Conservation (phyloP, 192 early-diverging fungal genomes). For the Glomus cerebriforme region DNA sequence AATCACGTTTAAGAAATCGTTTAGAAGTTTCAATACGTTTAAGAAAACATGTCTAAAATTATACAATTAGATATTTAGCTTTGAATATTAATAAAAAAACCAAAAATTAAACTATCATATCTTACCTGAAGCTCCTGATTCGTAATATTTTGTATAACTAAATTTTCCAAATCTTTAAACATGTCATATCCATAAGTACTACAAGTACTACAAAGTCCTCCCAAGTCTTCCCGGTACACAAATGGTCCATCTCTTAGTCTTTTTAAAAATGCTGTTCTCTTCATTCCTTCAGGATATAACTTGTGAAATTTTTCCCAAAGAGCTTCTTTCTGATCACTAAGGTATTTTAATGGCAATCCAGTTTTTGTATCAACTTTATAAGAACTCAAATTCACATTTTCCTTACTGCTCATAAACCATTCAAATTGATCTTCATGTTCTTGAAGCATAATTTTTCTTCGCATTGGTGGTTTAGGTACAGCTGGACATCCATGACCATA, state of each 20-base stretch:
- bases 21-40: not conserved
- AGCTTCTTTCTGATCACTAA: not conserved
- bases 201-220: not conserved
- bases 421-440: not conserved
- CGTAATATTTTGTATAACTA: not conserved
- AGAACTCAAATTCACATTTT: conserved; percentile 4
- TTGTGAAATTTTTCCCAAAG: not conserved
- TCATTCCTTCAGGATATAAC: not conserved
- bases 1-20: not conserved
- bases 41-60: not conserved
- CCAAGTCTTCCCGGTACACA: not conserved
- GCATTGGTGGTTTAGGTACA: not conserved
- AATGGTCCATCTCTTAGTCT: not conserved
- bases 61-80: not conserved
- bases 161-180: not conserved
- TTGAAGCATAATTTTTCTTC: not conserved
- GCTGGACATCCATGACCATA: not conserved
- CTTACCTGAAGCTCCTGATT: not conserved
- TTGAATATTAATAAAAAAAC: not conserved
- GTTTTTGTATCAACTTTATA: not conserved
- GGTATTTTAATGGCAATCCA: not conserved
- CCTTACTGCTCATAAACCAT: not conserved
- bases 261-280: not conserved
- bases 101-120: not conserved
- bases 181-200: conserved; percentile 1